Conservation (phyloP, 2,329 filamentous ascomycete genomes). For the Calcarisporium arbuscula region DNA sequence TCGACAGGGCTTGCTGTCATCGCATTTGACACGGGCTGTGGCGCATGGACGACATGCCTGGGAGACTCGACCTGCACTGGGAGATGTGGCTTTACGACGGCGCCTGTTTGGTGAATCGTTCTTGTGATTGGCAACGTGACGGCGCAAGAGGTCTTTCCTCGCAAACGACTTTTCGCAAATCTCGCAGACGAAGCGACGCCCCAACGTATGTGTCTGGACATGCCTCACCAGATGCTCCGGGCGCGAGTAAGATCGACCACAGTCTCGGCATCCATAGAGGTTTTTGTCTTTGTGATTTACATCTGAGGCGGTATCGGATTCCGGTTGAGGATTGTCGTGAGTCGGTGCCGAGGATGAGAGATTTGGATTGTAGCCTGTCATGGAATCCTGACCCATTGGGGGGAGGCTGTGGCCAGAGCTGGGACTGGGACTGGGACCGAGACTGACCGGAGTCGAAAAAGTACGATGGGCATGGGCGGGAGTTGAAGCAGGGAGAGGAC, state of each 20-base stretch:
- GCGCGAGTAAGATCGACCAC: constrained; percentile 43
- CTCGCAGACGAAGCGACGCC: constrained; percentile 42
- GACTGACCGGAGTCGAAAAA: too few species aligned
- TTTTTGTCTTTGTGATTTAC: constrained; percentile 21
- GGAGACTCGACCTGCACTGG: constrained; percentile 41
- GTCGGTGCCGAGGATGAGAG: not conserved
- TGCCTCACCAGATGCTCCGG: constrained; percentile 49
- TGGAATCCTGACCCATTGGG: too few species aligned
- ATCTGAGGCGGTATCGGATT: constrained; percentile 2
- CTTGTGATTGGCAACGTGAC: constrained; percentile 45
- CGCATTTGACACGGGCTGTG: constrained; percentile 47
- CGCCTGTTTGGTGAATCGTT: constrained; percentile 40
- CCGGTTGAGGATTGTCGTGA: constrained; percentile 1
- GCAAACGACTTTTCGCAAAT: constrained; percentile 49
- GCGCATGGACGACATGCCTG: constrained; percentile 48
- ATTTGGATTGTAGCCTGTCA: too few species aligned
- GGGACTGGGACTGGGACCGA: too few species aligned
- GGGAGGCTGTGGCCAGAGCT: too few species aligned
- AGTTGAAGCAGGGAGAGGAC: too few species aligned
- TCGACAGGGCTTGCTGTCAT: constrained; percentile 47
- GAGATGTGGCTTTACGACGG: constrained; percentile 38
- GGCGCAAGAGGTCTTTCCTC: constrained; percentile 46
- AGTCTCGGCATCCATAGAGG: constrained; percentile 45
- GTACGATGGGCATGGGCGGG: too few species aligned
- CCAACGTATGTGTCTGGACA: constrained; percentile 44